Evolutionary conservation across 2,329 filamentous ascomycete species (phyloP).

Genomic region (Penicillium sp.): DNA sequence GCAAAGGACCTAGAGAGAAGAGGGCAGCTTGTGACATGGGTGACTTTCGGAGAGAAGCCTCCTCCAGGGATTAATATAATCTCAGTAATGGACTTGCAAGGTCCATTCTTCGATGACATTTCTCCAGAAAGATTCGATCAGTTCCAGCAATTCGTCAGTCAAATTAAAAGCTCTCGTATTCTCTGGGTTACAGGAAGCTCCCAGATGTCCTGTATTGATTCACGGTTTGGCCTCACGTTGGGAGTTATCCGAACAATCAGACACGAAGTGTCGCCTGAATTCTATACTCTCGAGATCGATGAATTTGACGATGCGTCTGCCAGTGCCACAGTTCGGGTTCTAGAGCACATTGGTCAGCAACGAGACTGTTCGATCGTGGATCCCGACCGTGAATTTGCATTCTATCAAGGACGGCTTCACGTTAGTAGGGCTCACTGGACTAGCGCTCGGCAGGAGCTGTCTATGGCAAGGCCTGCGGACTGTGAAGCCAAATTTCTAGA

Average conservation of each 20-base stretch:
- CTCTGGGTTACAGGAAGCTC: slow-evolving; percentile 26
- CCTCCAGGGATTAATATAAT: neutral
- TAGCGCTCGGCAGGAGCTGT: neutral
- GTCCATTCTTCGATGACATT: slow-evolving; percentile 12
- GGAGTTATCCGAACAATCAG: slow-evolving; percentile 30
- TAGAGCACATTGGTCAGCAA: neutral
- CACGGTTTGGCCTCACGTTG: slow-evolving; percentile 23
- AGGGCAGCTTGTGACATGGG: neutral
- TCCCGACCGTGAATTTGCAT: slow-evolving; percentile 32
- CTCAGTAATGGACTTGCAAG: slow-evolving; percentile 12
- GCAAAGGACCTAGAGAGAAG: neutral
- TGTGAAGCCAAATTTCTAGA: neutral
- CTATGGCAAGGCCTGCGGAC: neutral
- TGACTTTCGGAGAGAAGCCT: neutral
- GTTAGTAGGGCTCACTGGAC: slow-evolving; percentile 17
- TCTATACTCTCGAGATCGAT: slow-evolving; percentile 32
- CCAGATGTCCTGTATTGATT: slow-evolving; percentile 29
- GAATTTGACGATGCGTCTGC: slow-evolving; percentile 4
- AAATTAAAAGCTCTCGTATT: slow-evolving; percentile 4
- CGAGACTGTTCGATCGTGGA: neutral
- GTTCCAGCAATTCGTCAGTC: neutral
- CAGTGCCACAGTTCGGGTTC: slow-evolving; percentile 4
- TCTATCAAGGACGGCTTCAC: slow-evolving; percentile 28
- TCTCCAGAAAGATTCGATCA: neutral
- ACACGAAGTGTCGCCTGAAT: slow-evolving; percentile 21